Conservation (phyloP, 176 grass and related monocot genomes). For the Carex myosuroides region DNA sequence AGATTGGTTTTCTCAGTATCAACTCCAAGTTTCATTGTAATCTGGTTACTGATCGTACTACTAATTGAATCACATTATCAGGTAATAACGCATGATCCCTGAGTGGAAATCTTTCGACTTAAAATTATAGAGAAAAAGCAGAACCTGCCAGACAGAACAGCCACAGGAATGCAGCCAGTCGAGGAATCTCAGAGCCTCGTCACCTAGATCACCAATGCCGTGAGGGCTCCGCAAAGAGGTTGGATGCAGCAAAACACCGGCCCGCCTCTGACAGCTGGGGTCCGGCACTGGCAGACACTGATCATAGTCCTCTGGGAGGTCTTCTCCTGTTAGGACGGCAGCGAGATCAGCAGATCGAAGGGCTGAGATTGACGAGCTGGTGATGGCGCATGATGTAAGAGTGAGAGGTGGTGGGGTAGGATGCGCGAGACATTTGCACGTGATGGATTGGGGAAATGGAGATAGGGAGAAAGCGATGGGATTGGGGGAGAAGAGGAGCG, state of each 20-base stretch:
- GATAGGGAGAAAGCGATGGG: conserved; percentile 13
- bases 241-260: conserved; percentile 66
- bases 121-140: neutral
- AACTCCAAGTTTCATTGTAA: neutral
- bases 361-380: neutral
- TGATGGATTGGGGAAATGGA: conserved; percentile 1
- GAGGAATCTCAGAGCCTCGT: conserved; percentile 55
- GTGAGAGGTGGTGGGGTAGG: neutral
- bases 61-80: neutral
- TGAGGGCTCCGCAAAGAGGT: conserved; percentile 61
- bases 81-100: no score
- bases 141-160: conserved; percentile 85
- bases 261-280: conserved; percentile 37
- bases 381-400: neutral
- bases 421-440: neutral
- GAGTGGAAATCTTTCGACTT: neutral
- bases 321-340: conserved; percentile 39
- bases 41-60: neutral
- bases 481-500: conserved; percentile 6
- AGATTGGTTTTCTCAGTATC: neutral
- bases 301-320: conserved; percentile 65
- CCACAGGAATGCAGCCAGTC: conserved; percentile 62
- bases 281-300: conserved; percentile 43
- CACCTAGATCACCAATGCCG: conserved; percentile 82
- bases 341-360: conserved; percentile 10